Percentiles rank a stretch among this genome's conserved stretches.
phyloP scores from a whole-genome alignment of 1,284 basidiomycete genomes.

The Ustilago loliicola region DNA sequence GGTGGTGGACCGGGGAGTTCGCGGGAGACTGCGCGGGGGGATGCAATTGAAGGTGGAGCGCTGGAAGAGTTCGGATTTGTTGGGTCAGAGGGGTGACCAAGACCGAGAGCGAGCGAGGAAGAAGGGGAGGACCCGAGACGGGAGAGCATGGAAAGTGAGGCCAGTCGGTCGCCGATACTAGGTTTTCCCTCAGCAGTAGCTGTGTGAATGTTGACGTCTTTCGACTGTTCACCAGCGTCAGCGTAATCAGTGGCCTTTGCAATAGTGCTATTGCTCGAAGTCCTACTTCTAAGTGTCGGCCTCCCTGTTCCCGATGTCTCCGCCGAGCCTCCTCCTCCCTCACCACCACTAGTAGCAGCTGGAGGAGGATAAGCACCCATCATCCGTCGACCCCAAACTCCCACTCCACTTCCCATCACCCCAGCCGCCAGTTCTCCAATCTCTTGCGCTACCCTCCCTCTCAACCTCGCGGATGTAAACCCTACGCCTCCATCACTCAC shows the following conservation, averaged over 20 bases:
- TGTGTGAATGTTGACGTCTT: conserved; percentile 12
- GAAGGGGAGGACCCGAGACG: conserved; percentile 38
- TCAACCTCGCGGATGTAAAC: conserved; percentile 70
- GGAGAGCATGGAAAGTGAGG: conserved; percentile 76
- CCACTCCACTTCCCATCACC: conserved; percentile 81
- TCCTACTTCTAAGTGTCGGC: not conserved
- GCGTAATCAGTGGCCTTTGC: conserved; percentile 12
- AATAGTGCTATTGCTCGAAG: not conserved
- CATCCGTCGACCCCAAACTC: conserved; percentile 71
- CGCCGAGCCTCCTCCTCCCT: not conserved
- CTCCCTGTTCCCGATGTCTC: not conserved
- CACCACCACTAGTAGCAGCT: not conserved
- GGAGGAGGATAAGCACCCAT: conserved; percentile 31
- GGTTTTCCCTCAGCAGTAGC: conserved; percentile 5
- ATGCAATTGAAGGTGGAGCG: not conserved
- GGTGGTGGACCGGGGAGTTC: conserved; percentile 39
- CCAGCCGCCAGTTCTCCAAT: conserved; percentile 84
- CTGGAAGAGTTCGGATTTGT: not conserved
- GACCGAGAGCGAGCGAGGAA: conserved; percentile 15
- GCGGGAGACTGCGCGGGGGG: conserved; percentile 20
- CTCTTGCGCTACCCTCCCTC: conserved; percentile 83
- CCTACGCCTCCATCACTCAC: not conserved
- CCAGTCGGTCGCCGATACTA: conserved; percentile 71
- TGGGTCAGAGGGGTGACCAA: conserved; percentile 11
- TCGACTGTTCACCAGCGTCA: conserved; percentile 10